phyloP scores from a whole-genome alignment of 345 rosid species.

The Boechera retrofracta region DNA sequence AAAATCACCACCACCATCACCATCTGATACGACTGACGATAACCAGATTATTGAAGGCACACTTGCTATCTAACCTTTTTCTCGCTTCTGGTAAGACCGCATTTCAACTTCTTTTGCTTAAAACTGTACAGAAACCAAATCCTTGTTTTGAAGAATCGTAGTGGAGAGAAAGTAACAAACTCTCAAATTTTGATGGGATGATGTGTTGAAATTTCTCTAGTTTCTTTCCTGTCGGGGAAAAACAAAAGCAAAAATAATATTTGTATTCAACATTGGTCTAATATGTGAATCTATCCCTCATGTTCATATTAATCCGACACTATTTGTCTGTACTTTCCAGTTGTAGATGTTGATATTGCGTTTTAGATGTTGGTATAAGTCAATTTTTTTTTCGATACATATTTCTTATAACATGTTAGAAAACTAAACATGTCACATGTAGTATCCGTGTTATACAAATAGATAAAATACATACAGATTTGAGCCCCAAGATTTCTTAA shows the following conservation, averaged over 20 bases:
- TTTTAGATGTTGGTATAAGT: too few relatives aligned
- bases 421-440: too few relatives aligned
- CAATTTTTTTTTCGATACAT: too few relatives aligned
- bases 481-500: too few relatives aligned
- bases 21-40: conserved; percentile 71
- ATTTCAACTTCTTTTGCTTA: conserved; percentile 14
- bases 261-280: conserved; percentile 15
- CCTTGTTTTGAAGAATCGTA: background rate
- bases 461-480: too few relatives aligned
- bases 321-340: background rate
- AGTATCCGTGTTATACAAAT: too few relatives aligned
- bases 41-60: conserved; percentile 77
- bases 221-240: background rate
- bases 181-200: conserved; percentile 30
- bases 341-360: background rate
- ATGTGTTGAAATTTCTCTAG: conserved; percentile 6
- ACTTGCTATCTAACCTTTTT: conserved; percentile 58
- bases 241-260: background rate
- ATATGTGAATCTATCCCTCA: background rate
- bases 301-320: background rate
- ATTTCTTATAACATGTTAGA: too few relatives aligned
- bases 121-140: conserved; percentile 28
- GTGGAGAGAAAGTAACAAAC: conserved; percentile 12
- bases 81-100: conserved; percentile 20
- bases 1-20: conserved; percentile 45